phyloP scores from a whole-genome alignment of 768 basidiomycete genomes.

The Clathrus columnatus region DNA sequence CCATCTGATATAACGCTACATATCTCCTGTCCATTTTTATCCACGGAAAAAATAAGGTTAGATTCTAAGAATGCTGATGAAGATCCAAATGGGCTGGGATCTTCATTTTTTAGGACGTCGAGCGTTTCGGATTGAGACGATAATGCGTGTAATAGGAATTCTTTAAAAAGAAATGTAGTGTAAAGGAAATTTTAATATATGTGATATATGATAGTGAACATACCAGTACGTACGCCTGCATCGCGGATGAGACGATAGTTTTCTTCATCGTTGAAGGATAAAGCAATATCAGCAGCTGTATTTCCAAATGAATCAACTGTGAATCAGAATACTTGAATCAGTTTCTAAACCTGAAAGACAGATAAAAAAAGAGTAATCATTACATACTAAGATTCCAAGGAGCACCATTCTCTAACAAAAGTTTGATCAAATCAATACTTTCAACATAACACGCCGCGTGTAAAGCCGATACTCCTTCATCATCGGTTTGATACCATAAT shows the following conservation, averaged over 20 bases:
- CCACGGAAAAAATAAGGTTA: conserved; percentile 55
- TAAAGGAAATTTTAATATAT: too few species aligned
- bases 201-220: too few species aligned
- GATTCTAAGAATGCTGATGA: conserved; percentile 65
- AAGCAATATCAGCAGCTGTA: conserved; percentile 85
- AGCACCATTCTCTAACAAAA: conserved; percentile 73
- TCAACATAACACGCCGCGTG: conserved; percentile 81
- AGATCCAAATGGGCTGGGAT: conserved; percentile 51
- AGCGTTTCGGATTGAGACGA: conserved; percentile 32
- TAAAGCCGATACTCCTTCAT: conserved; percentile 70
- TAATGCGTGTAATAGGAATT: conserved; percentile 61
- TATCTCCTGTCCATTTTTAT: conserved; percentile 72
- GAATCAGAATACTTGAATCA: background rate
- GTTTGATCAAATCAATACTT: conserved; percentile 50
- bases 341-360: background rate
- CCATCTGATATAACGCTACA: conserved; percentile 58
- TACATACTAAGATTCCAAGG: conserved; percentile 79
- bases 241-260: conserved; percentile 80
- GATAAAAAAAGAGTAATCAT: background rate
- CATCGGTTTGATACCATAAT: conserved; percentile 81
- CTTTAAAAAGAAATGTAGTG: too few species aligned
- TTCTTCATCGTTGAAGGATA: conserved; percentile 70
- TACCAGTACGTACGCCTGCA: conserved; percentile 87
- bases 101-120: conserved; percentile 39
- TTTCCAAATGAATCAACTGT: conserved; percentile 69